Evolutionary conservation across 176 grass and related monocot species (phyloP).

Genomic region (Bonia amplexicaulis): DNA sequence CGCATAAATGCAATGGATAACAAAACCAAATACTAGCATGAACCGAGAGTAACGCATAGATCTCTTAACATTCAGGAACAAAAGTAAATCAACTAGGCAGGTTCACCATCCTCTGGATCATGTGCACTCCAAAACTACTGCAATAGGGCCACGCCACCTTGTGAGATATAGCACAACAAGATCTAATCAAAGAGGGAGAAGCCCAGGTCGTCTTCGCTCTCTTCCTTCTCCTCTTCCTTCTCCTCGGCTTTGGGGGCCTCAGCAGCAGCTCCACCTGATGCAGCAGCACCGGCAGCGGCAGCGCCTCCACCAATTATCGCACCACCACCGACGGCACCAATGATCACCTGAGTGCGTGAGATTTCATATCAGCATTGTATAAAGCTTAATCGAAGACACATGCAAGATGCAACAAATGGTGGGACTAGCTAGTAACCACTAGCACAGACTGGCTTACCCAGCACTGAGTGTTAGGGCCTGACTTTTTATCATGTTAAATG

Average conservation of each 20-base stretch:
- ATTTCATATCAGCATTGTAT: background rate
- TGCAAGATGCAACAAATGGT: background rate
- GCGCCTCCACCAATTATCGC: conserved; percentile 42
- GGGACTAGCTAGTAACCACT: background rate
- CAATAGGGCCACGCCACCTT: background rate
- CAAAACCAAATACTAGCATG: background rate
- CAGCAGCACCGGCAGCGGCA: conserved; percentile 2
- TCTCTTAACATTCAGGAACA: background rate
- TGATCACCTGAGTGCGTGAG: conserved; percentile 37
- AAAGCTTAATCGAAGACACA: background rate
- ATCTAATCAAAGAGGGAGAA: conserved; percentile 94
- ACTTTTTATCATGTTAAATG: background rate
- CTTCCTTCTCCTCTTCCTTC: conserved; percentile 89
- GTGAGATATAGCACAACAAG: background rate
- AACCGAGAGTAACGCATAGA: background rate
- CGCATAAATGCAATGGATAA: background rate
- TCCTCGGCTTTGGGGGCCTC: conserved; percentile 63
- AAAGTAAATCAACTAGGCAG: background rate
- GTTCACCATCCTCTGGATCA: conserved; percentile 1
- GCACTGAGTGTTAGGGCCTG: background rate
- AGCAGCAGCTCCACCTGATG: conserved; percentile 31
- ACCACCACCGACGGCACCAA: conserved; percentile 58
- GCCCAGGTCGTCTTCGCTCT: conserved; percentile 80
- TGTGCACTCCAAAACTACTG: conserved; percentile 19
- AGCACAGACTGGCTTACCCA: background rate